Conservation (phyloP, 345 rosid genomes). For the Salix viminalis region DNA sequence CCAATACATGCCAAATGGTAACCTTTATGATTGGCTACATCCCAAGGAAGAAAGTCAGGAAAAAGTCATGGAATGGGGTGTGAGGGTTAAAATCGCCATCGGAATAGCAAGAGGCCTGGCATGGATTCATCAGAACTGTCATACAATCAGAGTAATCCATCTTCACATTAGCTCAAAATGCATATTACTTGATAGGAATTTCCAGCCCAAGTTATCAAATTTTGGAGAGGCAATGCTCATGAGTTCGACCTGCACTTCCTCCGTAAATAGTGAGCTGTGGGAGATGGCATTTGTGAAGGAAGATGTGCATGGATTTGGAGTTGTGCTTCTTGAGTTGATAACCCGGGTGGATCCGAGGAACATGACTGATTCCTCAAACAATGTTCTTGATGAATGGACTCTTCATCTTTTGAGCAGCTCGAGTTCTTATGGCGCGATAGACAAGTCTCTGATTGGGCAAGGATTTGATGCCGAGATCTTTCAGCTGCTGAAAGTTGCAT, state of each 20-base stretch:
- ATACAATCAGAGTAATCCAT: constrained; percentile 14
- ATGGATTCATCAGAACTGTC: constrained; percentile 32
- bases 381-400: too few species aligned
- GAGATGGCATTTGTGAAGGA: constrained; percentile 25
- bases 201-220: constrained; percentile 16
- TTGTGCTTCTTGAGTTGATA: constrained; percentile 27
- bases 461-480: too few species aligned
- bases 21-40: constrained; percentile 21
- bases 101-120: constrained; percentile 34
- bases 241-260: constrained; percentile 14
- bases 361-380: too few species aligned
- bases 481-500: too few species aligned
- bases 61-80: constrained; percentile 22
- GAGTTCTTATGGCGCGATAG: too few species aligned
- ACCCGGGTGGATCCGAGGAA: constrained; percentile 1
- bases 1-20: constrained; percentile 22
- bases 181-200: constrained; percentile 19
- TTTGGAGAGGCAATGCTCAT: constrained; percentile 19
- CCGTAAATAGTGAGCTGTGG: constrained; percentile 19
- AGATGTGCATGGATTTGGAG: constrained; percentile 28
- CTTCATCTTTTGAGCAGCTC: too few species aligned
- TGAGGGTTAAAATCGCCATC: constrained; percentile 18
- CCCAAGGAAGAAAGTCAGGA: neutral
- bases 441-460: too few species aligned
- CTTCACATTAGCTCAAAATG: constrained; percentile 29